Evolutionary conservation across 306 rosid genomes (phyloP).

Genomic region (Sindora glabra): DNA sequence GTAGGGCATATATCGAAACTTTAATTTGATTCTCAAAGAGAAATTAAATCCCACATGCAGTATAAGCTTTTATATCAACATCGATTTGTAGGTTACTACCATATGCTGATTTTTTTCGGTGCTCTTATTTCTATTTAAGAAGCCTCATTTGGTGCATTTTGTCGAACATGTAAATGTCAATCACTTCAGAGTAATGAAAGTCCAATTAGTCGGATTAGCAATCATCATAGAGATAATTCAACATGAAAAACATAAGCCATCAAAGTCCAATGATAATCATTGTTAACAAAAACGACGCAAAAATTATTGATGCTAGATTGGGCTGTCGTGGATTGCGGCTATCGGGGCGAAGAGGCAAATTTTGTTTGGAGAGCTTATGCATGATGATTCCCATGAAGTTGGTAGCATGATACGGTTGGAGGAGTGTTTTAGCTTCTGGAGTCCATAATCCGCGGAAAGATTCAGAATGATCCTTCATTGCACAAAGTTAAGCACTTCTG

Average conservation of each 20-base stretch:
- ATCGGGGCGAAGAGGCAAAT: slow-evolving; percentile 5
- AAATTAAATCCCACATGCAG: background rate
- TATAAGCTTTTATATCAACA: background rate
- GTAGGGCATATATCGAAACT: no score
- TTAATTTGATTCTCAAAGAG: background rate
- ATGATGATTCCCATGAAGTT: background rate
- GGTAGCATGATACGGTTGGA: slow-evolving; percentile 2
- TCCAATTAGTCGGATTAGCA: slow-evolving; percentile 20
- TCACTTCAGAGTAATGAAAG: slow-evolving; percentile 19
- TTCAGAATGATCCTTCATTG: background rate
- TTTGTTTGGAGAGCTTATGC: background rate
- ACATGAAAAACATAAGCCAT: slow-evolving; percentile 1
- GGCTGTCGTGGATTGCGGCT: slow-evolving; percentile 3
- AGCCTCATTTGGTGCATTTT: background rate
- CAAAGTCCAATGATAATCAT: slow-evolving; percentile 18
- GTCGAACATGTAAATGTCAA: background rate
- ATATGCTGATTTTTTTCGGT: background rate
- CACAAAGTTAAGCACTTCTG: slow-evolving; percentile 6
- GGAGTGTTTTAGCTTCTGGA: background rate
- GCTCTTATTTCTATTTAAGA: background rate
- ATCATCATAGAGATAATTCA: background rate
- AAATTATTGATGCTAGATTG: slow-evolving; percentile 15
- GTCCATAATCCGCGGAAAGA: background rate
- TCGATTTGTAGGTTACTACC: background rate
- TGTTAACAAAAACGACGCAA: slow-evolving; percentile 9